These are phyloP conservation scores for Oryza officinalis DNA, from an alignment of 176 grass and related monocot genomes.

Conservation along the genomic window DNA sequence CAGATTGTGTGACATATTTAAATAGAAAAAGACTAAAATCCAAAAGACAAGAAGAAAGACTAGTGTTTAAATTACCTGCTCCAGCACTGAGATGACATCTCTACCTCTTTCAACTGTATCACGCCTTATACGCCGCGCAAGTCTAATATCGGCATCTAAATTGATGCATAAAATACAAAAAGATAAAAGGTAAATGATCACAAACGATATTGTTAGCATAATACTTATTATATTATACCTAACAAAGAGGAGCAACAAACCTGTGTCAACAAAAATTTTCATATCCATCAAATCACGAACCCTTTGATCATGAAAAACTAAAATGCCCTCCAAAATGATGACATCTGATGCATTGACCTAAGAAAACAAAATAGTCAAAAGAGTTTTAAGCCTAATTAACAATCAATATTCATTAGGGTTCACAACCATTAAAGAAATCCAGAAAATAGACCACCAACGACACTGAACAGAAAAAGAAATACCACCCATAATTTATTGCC, in stretches of 20 bases:
- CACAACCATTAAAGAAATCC: not conserved
- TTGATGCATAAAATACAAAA: constrained; percentile 17
- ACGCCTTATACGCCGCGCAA: constrained; percentile 79
- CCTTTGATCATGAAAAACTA: constrained; percentile 87
- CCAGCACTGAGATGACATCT: constrained; percentile 83
- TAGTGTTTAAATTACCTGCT: constrained; percentile 65
- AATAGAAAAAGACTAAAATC: constrained; percentile 8
- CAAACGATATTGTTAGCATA: constrained; percentile 11
- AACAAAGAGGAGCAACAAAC: constrained; percentile 46
- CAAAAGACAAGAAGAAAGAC: not conserved
- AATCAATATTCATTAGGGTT: constrained; percentile 13
- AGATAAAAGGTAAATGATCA: constrained; percentile 7
- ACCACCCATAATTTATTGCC: not conserved
- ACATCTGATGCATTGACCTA: constrained; percentile 97
- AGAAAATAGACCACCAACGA: constrained; percentile 8
- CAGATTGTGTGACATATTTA: not conserved
- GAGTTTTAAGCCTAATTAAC: constrained; percentile 25
- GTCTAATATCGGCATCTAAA: constrained; percentile 87
- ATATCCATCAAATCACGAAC: constrained; percentile 94
- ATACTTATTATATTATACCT: not conserved
- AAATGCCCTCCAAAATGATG: constrained; percentile 94
- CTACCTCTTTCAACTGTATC: constrained; percentile 94
- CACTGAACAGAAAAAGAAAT: not conserved
- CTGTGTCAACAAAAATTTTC: constrained; percentile 99
- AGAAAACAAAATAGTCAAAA: constrained; percentile 33